Base-by-base conservation (phyloP, 495 filamentous ascomycete species). In the Hyaloscypha finlandica region DNA sequence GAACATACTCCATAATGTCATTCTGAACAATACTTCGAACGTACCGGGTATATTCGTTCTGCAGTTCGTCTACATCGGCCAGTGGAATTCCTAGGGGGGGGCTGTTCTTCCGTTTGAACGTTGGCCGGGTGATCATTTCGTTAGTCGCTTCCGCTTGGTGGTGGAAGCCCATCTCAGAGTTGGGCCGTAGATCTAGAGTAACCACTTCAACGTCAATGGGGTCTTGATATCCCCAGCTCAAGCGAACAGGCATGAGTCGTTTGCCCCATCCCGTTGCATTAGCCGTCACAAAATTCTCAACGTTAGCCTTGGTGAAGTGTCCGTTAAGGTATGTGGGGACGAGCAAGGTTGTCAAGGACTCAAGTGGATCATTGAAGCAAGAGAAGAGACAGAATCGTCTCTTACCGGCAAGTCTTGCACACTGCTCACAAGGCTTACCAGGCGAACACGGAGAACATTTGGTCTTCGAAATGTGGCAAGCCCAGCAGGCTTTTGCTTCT, bases 391-490 rank as follows among this genome's bases (percentile, higher is more conserved):
- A 74, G 25, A 71, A 74, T 35, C 72, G 42, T 45, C 72, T 63
- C 63, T 74, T 74, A n/a, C 72, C 72, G n/a, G 52, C 52, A 5
- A 74, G 59, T 51, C 69, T 37, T 1, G 62, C 64, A 53, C 72
- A 74, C 60, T 74, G 69, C 54, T 69, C 64, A 51, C 72, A 74
- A 39, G 72, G 69, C 11, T 59, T 67, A 6, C 72, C 69, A 37
- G 63, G 60, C 12, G 69, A 71, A 29, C 72, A 74, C 8, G 72
- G 72, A 31, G 72, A 74, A 33, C 72, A 74, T 64, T 71, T 74
- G n/a, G 67, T 74, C 45, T 74, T 74, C 3, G 72, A 74, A 22
- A 74, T 68, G 62, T 74, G 72, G 39, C 72, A 74, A 32, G 72
- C 69, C 72, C 72, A 74, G 65, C 72, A 74, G 6, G 72, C 72